Evolutionary conservation across 2,329 filamentous ascomycete genomes (phyloP).

Genomic region (Fusarium sp.): DNA sequence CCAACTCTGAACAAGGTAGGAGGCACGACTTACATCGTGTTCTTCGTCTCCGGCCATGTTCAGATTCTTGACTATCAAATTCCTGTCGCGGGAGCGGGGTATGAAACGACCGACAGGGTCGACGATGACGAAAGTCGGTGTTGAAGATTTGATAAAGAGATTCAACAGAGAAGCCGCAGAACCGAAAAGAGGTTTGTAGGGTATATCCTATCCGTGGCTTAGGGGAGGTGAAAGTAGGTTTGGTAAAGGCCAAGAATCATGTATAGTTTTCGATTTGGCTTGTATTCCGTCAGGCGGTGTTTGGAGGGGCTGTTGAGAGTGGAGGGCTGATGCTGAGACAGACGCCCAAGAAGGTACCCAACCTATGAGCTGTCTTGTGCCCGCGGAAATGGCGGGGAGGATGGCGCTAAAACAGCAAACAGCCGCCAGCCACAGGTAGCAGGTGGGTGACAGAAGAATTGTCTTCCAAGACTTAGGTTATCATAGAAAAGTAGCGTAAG

Average conservation of each 20-base stretch:
- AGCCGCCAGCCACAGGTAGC: slow-evolving; percentile 6
- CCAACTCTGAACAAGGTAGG: neutral
- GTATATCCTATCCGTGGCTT: slow-evolving; percentile 11
- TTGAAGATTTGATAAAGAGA: neutral
- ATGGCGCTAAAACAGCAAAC: slow-evolving; percentile 25
- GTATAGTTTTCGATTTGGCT: slow-evolving; percentile 9
- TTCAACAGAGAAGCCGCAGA: neutral
- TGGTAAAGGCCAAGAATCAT: slow-evolving; percentile 3
- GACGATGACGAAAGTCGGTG: slow-evolving; percentile 6
- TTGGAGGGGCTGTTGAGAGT: slow-evolving; percentile 31
- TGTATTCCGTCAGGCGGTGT: slow-evolving; percentile 22
- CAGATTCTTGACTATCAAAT: slow-evolving; percentile 8
- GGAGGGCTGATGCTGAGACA: slow-evolving; percentile 25
- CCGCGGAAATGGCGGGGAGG: slow-evolving; percentile 34
- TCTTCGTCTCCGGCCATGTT: slow-evolving; percentile 50
- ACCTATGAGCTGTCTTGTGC: slow-evolving; percentile 12
- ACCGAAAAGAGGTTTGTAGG: neutral
- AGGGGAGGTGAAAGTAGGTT: slow-evolving; percentile 27
- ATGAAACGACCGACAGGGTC: slow-evolving; percentile 9
- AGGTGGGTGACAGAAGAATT: neutral
- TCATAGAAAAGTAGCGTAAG: neutral
- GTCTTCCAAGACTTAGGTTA: neutral
- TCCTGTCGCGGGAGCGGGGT: slow-evolving; percentile 33
- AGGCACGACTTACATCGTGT: slow-evolving; percentile 49
- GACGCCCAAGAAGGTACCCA: slow-evolving; percentile 16